Percentiles rank a stretch among this genome's conserved stretches.
Conservation (phyloP, 192 early-diverging fungal genomes). For the Entomortierella beljakovae region DNA sequence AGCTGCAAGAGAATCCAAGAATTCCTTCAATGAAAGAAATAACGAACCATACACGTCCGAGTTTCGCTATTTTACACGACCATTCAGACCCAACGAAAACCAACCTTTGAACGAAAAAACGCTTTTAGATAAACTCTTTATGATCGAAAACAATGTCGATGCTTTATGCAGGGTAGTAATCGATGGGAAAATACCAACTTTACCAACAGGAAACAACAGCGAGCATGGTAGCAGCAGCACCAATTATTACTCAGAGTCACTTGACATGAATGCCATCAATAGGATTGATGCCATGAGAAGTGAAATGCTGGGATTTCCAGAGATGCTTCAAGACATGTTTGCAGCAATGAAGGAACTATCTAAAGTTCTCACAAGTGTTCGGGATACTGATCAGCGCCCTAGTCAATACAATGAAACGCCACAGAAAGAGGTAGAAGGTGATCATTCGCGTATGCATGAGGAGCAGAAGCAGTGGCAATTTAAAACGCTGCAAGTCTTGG, state of each 20-base stretch:
- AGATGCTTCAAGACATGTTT: not conserved
- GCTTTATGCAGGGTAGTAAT: constrained; percentile 28
- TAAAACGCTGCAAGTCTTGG: not conserved
- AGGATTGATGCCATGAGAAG: not conserved
- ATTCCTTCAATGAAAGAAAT: not conserved
- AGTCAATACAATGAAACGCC: not conserved
- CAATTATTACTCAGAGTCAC: not conserved
- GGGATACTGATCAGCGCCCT: not conserved
- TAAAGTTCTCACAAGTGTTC: not conserved
- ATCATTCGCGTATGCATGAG: not conserved
- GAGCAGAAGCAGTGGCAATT: constrained; percentile 4
- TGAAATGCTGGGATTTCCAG: constrained; percentile 16
- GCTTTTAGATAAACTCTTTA: constrained; percentile 14
- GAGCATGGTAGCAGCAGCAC: not conserved
- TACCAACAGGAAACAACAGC: not conserved
- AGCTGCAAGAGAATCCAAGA: not conserved
- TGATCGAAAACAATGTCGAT: constrained; percentile 13
- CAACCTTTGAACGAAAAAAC: not conserved
- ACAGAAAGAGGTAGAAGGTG: not conserved
- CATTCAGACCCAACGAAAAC: not conserved
- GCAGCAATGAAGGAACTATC: constrained; percentile 11
- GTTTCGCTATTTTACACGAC: no score
- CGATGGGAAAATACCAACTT: constrained; percentile 10
- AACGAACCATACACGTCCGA: not conserved
- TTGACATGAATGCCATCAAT: not conserved